These are phyloP conservation scores for Fusarium neocosmosporiellum DNA, from an alignment of 2,329 filamentous ascomycete species.

Conservation along the genomic window DNA sequence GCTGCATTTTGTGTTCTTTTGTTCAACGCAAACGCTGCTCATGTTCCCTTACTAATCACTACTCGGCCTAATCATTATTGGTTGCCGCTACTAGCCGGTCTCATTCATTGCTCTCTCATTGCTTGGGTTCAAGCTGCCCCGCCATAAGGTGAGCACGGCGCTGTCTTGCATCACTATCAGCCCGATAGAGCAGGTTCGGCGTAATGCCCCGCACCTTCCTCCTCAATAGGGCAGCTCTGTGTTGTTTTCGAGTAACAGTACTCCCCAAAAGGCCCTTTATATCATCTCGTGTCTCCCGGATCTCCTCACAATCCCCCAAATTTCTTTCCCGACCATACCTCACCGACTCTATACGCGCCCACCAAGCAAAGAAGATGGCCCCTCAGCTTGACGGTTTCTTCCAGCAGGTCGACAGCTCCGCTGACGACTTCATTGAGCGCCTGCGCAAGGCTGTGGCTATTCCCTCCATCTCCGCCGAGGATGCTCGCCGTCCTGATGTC, in stretches of 20 bases:
- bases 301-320: conserved; percentile 26
- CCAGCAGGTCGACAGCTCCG: conserved; percentile 85
- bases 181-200: conserved; percentile 43
- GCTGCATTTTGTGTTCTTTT: background rate
- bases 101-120: conserved; percentile 15
- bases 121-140: conserved; percentile 35
- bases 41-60: conserved; percentile 39
- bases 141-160: conserved; percentile 40
- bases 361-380: conserved; percentile 82
- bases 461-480: conserved; percentile 93
- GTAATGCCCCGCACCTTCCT: conserved; percentile 61
- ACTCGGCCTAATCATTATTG: conserved; percentile 34
- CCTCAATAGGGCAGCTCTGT: conserved; percentile 47
- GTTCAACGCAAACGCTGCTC: conserved; percentile 12
- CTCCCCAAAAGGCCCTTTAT: conserved; percentile 41
- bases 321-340: conserved; percentile 58
- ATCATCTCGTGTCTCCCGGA: conserved; percentile 35
- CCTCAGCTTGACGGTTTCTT: conserved; percentile 93
- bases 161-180: conserved; percentile 38
- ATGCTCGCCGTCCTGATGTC: conserved; percentile 88
- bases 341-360: conserved; percentile 62
- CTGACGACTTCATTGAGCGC: conserved; percentile 87
- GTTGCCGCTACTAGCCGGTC: conserved; percentile 47
- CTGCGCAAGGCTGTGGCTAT: conserved; percentile 94
- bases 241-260: conserved; percentile 37